These are phyloP conservation scores for Glycine soja DNA, from an alignment of 306 rosid species.

Conservation along the genomic window DNA sequence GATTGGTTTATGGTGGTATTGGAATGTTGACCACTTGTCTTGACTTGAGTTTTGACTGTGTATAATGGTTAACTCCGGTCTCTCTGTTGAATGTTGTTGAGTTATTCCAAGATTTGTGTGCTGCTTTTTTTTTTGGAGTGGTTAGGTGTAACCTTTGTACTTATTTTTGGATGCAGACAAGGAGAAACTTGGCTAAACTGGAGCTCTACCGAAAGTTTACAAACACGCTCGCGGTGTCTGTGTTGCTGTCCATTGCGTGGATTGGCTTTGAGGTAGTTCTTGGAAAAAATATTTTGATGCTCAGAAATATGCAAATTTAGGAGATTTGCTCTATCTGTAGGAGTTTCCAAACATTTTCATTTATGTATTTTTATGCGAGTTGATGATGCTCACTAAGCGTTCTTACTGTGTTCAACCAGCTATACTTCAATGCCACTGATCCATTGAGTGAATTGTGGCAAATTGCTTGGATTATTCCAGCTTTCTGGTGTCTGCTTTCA, in stretches of 20 bases:
- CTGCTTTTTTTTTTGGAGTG: not conserved
- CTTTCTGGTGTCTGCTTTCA: constrained; percentile 85
- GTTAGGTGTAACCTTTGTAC: constrained; percentile 13
- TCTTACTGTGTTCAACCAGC: constrained; percentile 57
- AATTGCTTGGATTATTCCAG: constrained; percentile 95
- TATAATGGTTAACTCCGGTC: not conserved
- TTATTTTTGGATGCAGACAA: constrained; percentile 63
- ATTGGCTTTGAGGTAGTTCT: constrained; percentile 91
- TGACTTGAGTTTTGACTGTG: constrained; percentile 8
- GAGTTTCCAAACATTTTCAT: not conserved
- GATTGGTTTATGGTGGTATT: not conserved
- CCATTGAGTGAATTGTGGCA: constrained; percentile 94
- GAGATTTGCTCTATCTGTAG: constrained; percentile 26
- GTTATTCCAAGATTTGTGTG: not conserved
- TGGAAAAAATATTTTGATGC: not conserved
- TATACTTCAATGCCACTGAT: constrained; percentile 93
- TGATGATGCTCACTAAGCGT: constrained; percentile 36
- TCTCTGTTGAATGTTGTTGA: not conserved
- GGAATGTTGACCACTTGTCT: not conserved
- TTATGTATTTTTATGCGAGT: constrained; percentile 19
- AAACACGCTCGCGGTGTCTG: constrained; percentile 81
- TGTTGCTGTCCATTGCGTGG: constrained; percentile 91
- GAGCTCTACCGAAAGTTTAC: constrained; percentile 94
- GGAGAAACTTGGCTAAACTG: constrained; percentile 87
- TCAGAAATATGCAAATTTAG: constrained; percentile 5